Evolutionary conservation across 1,139 yeast genomes (phyloP).

Genomic region (Entelexis sorbosivorans): DNA sequence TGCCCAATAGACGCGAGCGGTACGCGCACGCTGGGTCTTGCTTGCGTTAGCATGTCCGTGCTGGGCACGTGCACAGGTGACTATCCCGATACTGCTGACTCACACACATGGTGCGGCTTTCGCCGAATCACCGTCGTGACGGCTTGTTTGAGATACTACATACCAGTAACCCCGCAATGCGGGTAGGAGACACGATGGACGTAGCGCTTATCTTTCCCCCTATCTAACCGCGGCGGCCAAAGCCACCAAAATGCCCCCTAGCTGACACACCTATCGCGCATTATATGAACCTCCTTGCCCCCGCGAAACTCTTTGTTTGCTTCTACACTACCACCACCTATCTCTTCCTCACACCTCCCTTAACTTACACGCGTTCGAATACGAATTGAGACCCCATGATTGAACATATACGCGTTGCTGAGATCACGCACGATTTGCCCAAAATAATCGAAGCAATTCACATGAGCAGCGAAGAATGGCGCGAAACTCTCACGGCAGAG

Average conservation of each 20-base stretch:
- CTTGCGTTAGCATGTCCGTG: no score
- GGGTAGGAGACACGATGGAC: not conserved
- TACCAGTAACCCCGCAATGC: not conserved
- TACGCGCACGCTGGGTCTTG: no score
- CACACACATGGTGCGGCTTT: no score
- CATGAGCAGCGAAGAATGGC: constrained; percentile 36
- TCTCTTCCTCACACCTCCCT: not conserved
- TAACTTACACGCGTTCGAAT: not conserved
- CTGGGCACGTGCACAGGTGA: no score
- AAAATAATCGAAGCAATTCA: not conserved
- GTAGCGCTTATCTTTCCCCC: not conserved
- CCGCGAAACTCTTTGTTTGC: no score
- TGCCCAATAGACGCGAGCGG: no score
- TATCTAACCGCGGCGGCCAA: not conserved
- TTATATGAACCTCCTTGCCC: not conserved
- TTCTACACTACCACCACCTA: not conserved
- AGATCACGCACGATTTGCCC: constrained; percentile 11
- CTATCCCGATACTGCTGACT: no score
- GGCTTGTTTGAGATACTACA: no score
- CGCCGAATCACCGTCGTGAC: no score
- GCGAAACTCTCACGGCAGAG: constrained; percentile 25
- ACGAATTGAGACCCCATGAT: not conserved
- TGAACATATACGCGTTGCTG: constrained; percentile 15
- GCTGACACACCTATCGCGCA: not conserved
- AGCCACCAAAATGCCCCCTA: not conserved